phyloP scores from a whole-genome alignment of 2,329 filamentous ascomycete species.

The Phaeosphaeriaceae sp. region DNA sequence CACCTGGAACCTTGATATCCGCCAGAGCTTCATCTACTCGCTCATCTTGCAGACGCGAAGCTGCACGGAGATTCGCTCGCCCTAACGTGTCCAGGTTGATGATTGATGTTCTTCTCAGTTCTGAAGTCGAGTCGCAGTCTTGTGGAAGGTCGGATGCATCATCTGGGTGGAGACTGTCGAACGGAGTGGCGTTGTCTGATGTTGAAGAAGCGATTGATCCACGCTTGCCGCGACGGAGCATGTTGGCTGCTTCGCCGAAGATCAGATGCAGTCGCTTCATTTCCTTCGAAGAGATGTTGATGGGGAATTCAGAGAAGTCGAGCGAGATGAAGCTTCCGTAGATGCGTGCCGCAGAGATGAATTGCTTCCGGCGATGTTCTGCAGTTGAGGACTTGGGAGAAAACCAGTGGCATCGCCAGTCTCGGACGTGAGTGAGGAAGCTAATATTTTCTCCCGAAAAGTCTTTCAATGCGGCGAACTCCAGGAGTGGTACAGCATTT shows the following conservation, averaged over 20 bases:
- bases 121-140: conserved; percentile 26
- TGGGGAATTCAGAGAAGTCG: conserved; percentile 44
- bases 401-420: conserved; percentile 45
- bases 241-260: conserved; percentile 31
- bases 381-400: conserved; percentile 23
- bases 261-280: conserved; percentile 37
- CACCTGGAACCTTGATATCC: conserved; percentile 29
- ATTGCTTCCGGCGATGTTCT: conserved; percentile 36
- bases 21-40: conserved; percentile 24
- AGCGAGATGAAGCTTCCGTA: conserved; percentile 45
- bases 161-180: conserved; percentile 28
- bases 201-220: conserved; percentile 22
- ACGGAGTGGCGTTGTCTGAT: conserved; percentile 36
- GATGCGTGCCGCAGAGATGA: conserved; percentile 39
- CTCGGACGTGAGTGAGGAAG: conserved; percentile 42
- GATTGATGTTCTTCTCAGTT: conserved; percentile 20
- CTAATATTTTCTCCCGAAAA: conserved; percentile 47
- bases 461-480: conserved; percentile 45
- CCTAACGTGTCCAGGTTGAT: conserved; percentile 37
- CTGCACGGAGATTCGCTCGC: conserved; percentile 37
- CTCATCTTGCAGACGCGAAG: conserved; percentile 27
- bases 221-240: conserved; percentile 28
- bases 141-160: conserved; percentile 15
- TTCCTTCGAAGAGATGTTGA: conserved; percentile 43
- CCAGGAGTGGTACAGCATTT: conserved; percentile 39